These are phyloP conservation scores for Bertia moriformis DNA, from an alignment of 2,329 filamentous ascomycete genomes.

Conservation along the genomic window DNA sequence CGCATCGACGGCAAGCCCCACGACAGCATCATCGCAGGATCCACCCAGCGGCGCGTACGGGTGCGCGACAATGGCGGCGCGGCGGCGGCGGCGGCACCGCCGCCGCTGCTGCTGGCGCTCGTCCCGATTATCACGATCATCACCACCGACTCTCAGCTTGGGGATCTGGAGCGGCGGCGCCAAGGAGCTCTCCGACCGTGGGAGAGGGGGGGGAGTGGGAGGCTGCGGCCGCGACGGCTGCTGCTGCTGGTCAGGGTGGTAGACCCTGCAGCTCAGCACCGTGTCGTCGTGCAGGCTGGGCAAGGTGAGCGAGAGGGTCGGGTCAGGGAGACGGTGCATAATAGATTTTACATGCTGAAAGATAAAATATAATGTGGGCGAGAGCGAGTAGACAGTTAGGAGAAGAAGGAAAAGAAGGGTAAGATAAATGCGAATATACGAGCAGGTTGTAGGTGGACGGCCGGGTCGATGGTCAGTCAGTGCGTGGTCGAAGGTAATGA, in stretches of 20 bases:
- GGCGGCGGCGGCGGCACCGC: constrained; percentile 9
- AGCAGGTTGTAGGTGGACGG: too few species aligned
- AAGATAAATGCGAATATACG: too few species aligned
- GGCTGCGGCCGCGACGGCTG: too few species aligned
- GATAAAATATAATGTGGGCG: too few species aligned
- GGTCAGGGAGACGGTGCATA: constrained; percentile 37
- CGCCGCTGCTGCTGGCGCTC: constrained; percentile 1
- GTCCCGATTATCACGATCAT: background rate
- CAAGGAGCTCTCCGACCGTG: constrained; percentile 9
- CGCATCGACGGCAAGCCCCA: constrained; percentile 48
- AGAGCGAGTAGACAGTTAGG: too few species aligned
- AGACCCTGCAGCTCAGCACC: constrained; percentile 67
- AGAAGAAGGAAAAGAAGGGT: too few species aligned
- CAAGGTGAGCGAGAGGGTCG: constrained; percentile 56
- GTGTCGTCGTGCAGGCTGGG: constrained; percentile 72
- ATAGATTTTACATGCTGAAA: constrained; percentile 7
- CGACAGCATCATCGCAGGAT: constrained; percentile 67
- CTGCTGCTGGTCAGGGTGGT: constrained; percentile 41
- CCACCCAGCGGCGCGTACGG: constrained; percentile 84
- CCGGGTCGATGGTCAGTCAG: too few species aligned
- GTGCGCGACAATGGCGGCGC: constrained; percentile 63
- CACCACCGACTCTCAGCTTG: background rate
- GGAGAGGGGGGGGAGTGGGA: constrained; percentile 9
- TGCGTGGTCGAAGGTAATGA: too few species aligned
- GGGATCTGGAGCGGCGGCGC: too few species aligned